phyloP scores from a whole-genome alignment of 2,329 filamentous ascomycete genomes.

The Venturia oleaginea region DNA sequence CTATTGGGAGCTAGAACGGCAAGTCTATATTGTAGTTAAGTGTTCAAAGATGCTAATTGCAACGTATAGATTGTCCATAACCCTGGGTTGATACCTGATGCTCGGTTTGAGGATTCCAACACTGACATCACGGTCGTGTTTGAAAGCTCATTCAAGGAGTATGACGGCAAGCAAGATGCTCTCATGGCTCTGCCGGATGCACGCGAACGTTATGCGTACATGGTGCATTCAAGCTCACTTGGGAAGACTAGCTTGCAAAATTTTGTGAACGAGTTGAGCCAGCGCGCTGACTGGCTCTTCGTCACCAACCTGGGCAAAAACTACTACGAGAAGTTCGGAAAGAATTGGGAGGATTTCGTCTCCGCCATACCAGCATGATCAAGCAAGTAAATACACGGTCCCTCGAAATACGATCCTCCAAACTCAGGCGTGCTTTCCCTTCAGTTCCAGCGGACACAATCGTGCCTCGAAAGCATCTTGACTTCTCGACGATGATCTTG shows the following conservation, averaged over 20 bases:
- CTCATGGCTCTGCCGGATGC: neutral
- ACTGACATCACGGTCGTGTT: constrained; percentile 7
- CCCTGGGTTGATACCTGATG: neutral
- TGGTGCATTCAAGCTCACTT: neutral
- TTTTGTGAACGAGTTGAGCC: constrained; percentile 1
- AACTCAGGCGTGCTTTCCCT: neutral
- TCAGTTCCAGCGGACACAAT: neutral
- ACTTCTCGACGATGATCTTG: neutral
- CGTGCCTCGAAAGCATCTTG: neutral
- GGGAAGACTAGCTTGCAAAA: neutral
- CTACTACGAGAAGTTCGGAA: constrained; percentile 5
- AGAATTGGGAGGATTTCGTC: neutral
- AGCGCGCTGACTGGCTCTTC: constrained; percentile 5
- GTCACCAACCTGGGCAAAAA: neutral
- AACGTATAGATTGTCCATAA: constrained; percentile 1
- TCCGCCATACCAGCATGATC: neutral
- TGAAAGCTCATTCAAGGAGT: constrained; percentile 1
- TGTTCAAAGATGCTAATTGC: neutral
- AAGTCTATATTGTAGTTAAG: neutral
- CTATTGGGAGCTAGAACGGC: neutral
- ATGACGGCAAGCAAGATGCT: neutral
- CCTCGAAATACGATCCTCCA: neutral
- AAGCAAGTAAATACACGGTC: neutral
- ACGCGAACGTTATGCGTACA: neutral
- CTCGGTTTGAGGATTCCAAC: neutral